A percentile compares a stretch with the other conserved stretches of the same genome.
Evolutionary conservation across 352 stramenopile genomes (phyloP).

Genomic region (Phytophthora vignae): DNA sequence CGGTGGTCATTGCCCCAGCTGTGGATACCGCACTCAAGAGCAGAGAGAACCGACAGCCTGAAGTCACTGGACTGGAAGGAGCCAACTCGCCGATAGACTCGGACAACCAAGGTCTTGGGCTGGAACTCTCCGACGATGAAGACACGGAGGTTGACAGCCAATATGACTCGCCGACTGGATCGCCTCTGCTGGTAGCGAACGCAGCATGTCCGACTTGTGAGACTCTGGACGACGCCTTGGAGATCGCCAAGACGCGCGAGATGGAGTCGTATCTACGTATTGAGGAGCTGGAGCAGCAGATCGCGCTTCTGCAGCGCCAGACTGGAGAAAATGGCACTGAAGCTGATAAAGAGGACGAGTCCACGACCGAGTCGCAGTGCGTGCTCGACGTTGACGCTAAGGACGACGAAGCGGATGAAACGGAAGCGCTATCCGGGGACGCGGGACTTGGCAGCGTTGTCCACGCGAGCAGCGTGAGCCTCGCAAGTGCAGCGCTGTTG

Average conservation of each 20-base stretch:
- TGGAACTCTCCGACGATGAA: constrained; percentile 43
- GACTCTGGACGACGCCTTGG: constrained; percentile 44
- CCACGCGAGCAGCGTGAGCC: constrained; percentile 25
- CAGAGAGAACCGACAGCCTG: constrained; percentile 30
- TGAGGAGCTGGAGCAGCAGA: constrained; percentile 43
- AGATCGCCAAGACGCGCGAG: constrained; percentile 36
- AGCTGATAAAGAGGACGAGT: constrained; percentile 5
- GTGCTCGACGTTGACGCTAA: constrained; percentile 33
- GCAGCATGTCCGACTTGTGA: constrained; percentile 35
- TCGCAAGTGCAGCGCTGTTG: constrained; percentile 39
- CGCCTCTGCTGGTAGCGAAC: constrained; percentile 29
- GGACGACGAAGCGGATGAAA: constrained; percentile 38
- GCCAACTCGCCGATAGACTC: constrained; percentile 27
- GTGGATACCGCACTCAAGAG: constrained; percentile 18
- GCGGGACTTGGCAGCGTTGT: constrained; percentile 11
- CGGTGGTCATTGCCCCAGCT: constrained; percentile 30
- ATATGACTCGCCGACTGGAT: constrained; percentile 27
- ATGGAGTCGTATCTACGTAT: constrained; percentile 42
- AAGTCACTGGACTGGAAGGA: constrained; percentile 43
- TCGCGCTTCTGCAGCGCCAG: constrained; percentile 23
- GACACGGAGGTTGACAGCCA: constrained; percentile 29
- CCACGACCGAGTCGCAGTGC: constrained; percentile 15
- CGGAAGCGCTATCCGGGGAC: constrained; percentile 18
- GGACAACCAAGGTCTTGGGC: constrained; percentile 36
- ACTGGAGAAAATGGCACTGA: constrained; percentile 12